phyloP scores from a whole-genome alignment of 2,329 filamentous ascomycete species.

The Metarhizium sp. region DNA sequence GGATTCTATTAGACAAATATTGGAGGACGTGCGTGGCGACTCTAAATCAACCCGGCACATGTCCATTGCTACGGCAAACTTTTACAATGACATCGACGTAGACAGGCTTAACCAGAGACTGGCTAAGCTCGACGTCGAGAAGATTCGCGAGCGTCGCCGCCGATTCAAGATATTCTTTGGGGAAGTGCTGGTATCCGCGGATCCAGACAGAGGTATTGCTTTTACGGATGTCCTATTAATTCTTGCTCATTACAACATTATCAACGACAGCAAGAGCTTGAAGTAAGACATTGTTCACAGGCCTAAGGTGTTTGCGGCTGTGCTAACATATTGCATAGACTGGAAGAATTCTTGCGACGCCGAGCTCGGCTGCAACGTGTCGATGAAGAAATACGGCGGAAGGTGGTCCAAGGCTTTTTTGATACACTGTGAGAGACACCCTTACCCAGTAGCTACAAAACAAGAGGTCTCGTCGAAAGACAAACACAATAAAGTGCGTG shows the following conservation, averaged over 20 bases:
- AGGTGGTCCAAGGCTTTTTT: constrained; percentile 90
- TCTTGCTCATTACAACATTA: constrained; percentile 95
- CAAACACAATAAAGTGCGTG: not conserved
- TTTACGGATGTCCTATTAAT: constrained; percentile 94
- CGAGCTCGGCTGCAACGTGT: constrained; percentile 86
- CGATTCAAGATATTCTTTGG: constrained; percentile 95
- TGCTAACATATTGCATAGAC: constrained; percentile 32
- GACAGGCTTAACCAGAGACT: constrained; percentile 66
- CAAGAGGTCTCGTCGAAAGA: not conserved
- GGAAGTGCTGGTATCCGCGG: constrained; percentile 87
- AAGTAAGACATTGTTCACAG: constrained; percentile 36
- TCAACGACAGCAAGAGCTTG: constrained; percentile 93
- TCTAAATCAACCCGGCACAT: constrained; percentile 41
- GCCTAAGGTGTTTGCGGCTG: not conserved
- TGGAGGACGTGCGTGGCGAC: constrained; percentile 70
- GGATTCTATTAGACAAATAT: constrained; percentile 74
- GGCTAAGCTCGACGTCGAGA: constrained; percentile 59
- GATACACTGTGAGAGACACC: constrained; percentile 61
- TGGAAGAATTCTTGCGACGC: constrained; percentile 90
- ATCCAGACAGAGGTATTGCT: constrained; percentile 79
- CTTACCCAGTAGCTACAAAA: not conserved
- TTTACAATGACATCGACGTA: constrained; percentile 57
- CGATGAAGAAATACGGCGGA: constrained; percentile 85
- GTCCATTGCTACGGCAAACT: constrained; percentile 43
- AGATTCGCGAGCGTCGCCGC: constrained; percentile 65